Conservation (phyloP, 192 early-diverging fungal species). For the Backusella tuberculispora region DNA sequence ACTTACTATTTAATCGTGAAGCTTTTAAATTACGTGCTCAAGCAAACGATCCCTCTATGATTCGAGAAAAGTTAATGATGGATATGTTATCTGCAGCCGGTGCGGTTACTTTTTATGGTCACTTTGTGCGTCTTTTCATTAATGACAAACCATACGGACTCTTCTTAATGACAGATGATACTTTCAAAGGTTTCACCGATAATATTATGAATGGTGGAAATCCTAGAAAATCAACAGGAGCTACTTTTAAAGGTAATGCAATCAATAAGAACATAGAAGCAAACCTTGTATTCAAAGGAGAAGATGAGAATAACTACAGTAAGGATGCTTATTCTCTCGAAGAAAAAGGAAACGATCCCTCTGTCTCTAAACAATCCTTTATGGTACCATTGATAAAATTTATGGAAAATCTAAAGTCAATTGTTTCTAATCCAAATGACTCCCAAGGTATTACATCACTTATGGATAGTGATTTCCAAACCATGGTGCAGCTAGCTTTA, state of each 20-base stretch:
- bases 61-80: slow-evolving; percentile 46
- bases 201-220: slow-evolving; percentile 11
- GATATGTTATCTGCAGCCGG: slow-evolving; percentile 46
- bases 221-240: neutral
- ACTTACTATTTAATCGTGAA: slow-evolving; percentile 36
- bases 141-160: slow-evolving; percentile 48
- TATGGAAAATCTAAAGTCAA: slow-evolving; percentile 10
- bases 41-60: slow-evolving; percentile 45
- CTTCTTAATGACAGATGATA: slow-evolving; percentile 49
- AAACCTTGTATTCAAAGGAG: slow-evolving; percentile 29
- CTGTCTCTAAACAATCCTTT: slow-evolving; percentile 13
- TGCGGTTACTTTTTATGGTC: slow-evolving; percentile 43
- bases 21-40: slow-evolving; percentile 50
- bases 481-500: slow-evolving; percentile 41
- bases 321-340: slow-evolving; percentile 27
- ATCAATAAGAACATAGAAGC: slow-evolving; percentile 13
- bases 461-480: slow-evolving; percentile 21
- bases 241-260: slow-evolving; percentile 30
- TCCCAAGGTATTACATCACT: slow-evolving; percentile 3
- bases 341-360: slow-evolving; percentile 18
- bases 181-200: slow-evolving; percentile 11
- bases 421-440: slow-evolving; percentile 4
- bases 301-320: slow-evolving; percentile 17
- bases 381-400: slow-evolving; percentile 19
- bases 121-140: slow-evolving; percentile 47